Conservation (phyloP, 2,329 filamentous ascomycete genomes). For the Fusarium nygamai region DNA sequence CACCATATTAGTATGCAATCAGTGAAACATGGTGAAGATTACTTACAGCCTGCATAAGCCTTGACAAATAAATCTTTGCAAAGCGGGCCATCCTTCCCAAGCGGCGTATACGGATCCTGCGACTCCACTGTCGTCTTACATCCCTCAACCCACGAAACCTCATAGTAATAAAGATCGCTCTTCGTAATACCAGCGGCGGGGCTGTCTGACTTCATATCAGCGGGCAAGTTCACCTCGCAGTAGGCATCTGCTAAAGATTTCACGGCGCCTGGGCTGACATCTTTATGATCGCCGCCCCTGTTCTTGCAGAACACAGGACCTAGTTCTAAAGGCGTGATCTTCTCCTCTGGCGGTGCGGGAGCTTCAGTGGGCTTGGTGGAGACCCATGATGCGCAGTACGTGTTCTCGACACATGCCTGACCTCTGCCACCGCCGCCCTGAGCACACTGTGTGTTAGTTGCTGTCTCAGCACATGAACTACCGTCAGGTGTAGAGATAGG, state of each 20-base stretch:
- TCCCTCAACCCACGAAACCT: not conserved
- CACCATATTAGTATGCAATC: accelerated
- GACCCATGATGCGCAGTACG: not conserved
- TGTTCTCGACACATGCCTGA: not conserved
- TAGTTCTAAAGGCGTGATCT: not conserved
- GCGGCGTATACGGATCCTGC: not conserved
- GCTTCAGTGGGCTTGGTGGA: not conserved
- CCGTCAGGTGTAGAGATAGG: not conserved
- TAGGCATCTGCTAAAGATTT: not conserved
- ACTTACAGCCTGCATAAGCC: not conserved
- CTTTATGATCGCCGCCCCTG: not conserved
- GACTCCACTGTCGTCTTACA: not conserved
- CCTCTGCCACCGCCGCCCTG: not conserved
- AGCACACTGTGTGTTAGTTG: not conserved
- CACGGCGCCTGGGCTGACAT: not conserved
- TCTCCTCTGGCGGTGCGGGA: not conserved
- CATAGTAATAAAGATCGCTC: not conserved
- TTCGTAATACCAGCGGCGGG: not conserved
- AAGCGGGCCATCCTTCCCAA: not conserved
- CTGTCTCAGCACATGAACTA: not conserved
- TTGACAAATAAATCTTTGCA: not conserved
- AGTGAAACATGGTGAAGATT: accelerated
- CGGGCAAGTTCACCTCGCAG: not conserved
- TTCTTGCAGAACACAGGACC: not conserved
- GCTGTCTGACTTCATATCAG: not conserved